phyloP scores from a whole-genome alignment of 768 basidiomycete species.

The Auriculariales sp. region DNA sequence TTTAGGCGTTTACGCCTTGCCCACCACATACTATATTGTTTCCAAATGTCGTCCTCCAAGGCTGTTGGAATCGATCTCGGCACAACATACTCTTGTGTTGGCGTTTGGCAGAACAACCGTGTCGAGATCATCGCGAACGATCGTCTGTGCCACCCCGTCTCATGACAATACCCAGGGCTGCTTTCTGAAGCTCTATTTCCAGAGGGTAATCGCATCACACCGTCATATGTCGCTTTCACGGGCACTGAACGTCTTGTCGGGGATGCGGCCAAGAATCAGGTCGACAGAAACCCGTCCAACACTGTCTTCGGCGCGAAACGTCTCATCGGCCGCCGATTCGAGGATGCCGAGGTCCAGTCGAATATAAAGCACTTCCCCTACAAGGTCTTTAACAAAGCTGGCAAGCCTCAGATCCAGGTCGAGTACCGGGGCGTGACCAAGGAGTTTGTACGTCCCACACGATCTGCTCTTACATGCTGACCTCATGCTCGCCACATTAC shows the following conservation, averaged over 20 bases:
- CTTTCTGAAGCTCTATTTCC: constrained; percentile 3
- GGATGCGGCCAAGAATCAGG: constrained; percentile 97
- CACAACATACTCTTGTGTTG: constrained; percentile 93
- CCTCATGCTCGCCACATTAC: not conserved
- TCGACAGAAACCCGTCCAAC: constrained; percentile 98
- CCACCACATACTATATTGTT: not conserved
- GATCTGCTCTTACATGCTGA: not conserved
- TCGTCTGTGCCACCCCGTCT: constrained; percentile 37
- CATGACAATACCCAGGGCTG: not conserved
- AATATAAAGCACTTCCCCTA: constrained; percentile 27
- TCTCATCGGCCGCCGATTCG: constrained; percentile 93
- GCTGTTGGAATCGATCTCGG: constrained; percentile 84
- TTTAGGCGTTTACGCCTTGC: too few relatives aligned
- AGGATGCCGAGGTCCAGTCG: constrained; percentile 18
- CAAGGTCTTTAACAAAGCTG: constrained; percentile 14
- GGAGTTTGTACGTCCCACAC: constrained; percentile 27
- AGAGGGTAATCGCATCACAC: constrained; percentile 99
- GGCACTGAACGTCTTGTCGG: constrained; percentile 93
- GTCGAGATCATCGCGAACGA: constrained; percentile 98
- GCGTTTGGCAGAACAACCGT: constrained; percentile 99
- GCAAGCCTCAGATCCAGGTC: constrained; percentile 38
- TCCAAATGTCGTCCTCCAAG: constrained; percentile 55
- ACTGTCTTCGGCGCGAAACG: constrained; percentile 99
- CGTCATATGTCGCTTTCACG: constrained; percentile 98
- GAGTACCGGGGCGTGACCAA: constrained; percentile 41